phyloP scores from a whole-genome alignment of 2,329 filamentous ascomycete species.

The Coniochaeta sp. region DNA sequence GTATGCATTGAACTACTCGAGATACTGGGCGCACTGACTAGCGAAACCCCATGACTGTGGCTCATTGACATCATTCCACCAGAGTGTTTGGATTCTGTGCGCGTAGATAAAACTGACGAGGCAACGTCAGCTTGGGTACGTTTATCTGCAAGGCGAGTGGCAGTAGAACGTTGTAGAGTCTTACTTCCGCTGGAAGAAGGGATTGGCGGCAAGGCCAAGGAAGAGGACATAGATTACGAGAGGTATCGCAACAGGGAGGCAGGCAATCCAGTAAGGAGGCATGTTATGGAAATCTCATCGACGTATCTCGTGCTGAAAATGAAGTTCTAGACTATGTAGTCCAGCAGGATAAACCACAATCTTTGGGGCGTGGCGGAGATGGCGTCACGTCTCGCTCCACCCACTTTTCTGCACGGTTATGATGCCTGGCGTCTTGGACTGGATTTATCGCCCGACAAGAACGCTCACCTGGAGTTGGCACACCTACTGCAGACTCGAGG shows the following conservation, averaged over 20 bases:
- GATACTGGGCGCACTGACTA: constrained; percentile 41
- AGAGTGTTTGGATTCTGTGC: constrained; percentile 67
- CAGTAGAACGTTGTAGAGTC: constrained; percentile 8
- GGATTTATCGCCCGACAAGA: neutral
- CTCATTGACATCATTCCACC: constrained; percentile 64
- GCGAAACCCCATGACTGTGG: constrained; percentile 83
- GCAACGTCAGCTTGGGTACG: neutral
- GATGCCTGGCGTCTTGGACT: too few species aligned
- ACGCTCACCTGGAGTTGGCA: neutral
- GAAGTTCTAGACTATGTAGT: too few species aligned
- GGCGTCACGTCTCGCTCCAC: neutral
- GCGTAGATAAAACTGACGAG: constrained; percentile 69
- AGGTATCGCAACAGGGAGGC: constrained; percentile 48
- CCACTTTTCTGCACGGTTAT: neutral
- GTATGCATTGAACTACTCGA: neutral
- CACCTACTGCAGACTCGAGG: too few species aligned
- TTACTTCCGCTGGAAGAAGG: constrained; percentile 75
- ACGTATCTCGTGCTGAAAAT: too few species aligned
- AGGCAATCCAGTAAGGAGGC: constrained; percentile 29
- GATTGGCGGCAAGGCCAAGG: constrained; percentile 57
- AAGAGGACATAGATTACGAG: constrained; percentile 60
- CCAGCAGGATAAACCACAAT: too few species aligned
- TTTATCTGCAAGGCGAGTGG: neutral
- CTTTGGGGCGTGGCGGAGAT: neutral
- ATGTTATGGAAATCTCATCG: neutral